A percentile compares a stretch with the other conserved stretches of the same genome.
These are phyloP conservation scores for Cyclospora cayetanensis DNA, from an alignment of 169 alveolate species.

Conservation along the genomic window DNA sequence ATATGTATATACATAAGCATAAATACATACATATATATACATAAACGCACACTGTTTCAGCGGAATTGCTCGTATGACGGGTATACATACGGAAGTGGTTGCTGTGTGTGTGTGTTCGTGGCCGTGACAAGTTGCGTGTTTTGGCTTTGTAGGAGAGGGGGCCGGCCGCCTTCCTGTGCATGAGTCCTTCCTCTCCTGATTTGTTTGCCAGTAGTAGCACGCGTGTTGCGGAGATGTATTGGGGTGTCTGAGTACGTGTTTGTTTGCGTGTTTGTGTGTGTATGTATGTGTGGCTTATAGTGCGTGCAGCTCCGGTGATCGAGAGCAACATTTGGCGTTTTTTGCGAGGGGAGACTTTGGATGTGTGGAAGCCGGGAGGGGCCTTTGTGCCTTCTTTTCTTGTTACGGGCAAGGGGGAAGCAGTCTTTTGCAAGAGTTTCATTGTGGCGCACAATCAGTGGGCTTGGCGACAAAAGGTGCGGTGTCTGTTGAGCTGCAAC, in stretches of 20 bases:
- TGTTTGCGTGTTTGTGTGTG: not conserved
- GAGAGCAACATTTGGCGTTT: slow-evolving; percentile 4
- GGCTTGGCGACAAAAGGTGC: slow-evolving; percentile 18
- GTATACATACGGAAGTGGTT: not conserved
- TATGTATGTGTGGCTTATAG: not conserved
- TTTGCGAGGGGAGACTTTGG: not conserved
- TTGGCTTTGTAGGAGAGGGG: too few species aligned
- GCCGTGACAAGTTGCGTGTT: too few species aligned
- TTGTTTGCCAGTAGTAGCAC: too few species aligned
- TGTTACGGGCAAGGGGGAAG: not conserved
- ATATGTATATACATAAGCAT: too few species aligned
- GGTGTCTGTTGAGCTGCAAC: not conserved
- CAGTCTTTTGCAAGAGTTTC: not conserved
- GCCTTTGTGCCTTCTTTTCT: not conserved
- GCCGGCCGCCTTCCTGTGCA: too few species aligned
- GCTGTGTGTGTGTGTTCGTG: not conserved
- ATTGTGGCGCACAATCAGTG: not conserved
- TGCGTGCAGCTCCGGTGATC: slow-evolving; percentile 35
- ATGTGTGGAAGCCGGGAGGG: not conserved
- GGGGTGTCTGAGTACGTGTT: not conserved
- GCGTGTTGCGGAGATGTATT: too few species aligned
- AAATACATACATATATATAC: too few species aligned
- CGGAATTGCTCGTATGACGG: too few species aligned
- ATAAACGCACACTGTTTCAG: too few species aligned
- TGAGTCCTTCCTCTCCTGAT: too few species aligned